Conservation (phyloP, 2,329 filamentous ascomycete species). For the Chrysoporthe cubensis region DNA sequence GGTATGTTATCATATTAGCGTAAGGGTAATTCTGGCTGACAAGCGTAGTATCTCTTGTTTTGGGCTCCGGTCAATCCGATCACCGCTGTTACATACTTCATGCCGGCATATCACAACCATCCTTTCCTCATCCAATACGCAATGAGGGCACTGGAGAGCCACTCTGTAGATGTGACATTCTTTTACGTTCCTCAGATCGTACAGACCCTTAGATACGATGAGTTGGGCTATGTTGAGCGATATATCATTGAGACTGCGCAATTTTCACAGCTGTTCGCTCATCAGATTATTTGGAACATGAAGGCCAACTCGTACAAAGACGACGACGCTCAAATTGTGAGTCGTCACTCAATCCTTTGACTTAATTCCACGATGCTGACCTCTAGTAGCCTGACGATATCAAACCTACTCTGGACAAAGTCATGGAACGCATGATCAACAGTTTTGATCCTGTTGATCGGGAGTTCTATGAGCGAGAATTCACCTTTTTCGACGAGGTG, state of each 20-base stretch:
- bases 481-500: slow-evolving; percentile 97
- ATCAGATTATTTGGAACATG: slow-evolving; percentile 99
- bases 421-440: slow-evolving; percentile 80
- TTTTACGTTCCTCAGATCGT: slow-evolving; percentile 99
- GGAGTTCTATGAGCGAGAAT: slow-evolving; percentile 91
- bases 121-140: slow-evolving; percentile 95
- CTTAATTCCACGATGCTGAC: slow-evolving; percentile 29
- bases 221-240: slow-evolving; percentile 89
- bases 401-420: slow-evolving; percentile 90
- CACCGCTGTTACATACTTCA: slow-evolving; percentile 89
- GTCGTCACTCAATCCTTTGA: background rate
- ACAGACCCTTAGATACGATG: slow-evolving; percentile 90
- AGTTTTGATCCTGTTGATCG: slow-evolving; percentile 81
- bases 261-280: slow-evolving; percentile 96
- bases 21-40: slow-evolving; percentile 34
- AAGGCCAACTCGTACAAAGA: slow-evolving; percentile 99
- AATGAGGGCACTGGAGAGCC: slow-evolving; percentile 90
- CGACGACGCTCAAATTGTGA: slow-evolving; percentile 81
- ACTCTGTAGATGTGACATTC: slow-evolving; percentile 96
- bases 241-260: slow-evolving; percentile 97
- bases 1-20: slow-evolving; percentile 47
- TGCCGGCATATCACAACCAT: slow-evolving; percentile 88
- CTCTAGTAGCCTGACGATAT: slow-evolving; percentile 74
- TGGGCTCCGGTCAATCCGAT: slow-evolving; percentile 94
- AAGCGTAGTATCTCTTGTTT: slow-evolving; percentile 76